A percentile compares a stretch with the other conserved stretches of the same genome.
phyloP scores from a whole-genome alignment of 257 asterid species.

The Solanum pimpinellifolium region DNA sequence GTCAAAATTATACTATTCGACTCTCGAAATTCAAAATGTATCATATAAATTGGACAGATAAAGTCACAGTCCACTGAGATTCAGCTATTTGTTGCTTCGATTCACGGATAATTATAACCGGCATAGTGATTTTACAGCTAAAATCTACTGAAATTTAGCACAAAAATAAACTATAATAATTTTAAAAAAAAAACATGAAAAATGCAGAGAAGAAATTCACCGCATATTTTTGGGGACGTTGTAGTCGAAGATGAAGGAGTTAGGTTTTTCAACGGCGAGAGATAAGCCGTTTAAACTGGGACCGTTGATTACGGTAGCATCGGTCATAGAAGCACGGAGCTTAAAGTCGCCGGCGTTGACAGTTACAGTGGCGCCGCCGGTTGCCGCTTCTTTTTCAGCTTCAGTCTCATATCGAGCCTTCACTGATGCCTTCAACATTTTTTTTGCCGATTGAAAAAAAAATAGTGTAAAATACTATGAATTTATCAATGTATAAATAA shows the following conservation, averaged over 20 bases:
- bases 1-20: too few species aligned
- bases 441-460: neutral
- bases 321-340: slow-evolving; percentile 82
- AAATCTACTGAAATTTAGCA: neutral
- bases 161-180: too few species aligned
- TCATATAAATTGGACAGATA: too few species aligned
- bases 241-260: slow-evolving; percentile 71
- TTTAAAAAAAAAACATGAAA: neutral
- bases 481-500: neutral
- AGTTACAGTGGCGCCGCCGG: slow-evolving; percentile 37
- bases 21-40: neutral
- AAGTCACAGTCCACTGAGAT: neutral
- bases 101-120: neutral
- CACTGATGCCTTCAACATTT: slow-evolving; percentile 53
- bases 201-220: neutral
- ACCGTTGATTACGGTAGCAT: slow-evolving; percentile 64
- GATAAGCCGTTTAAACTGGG: slow-evolving; percentile 68
- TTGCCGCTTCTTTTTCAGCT: slow-evolving; percentile 29
- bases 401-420: slow-evolving; percentile 62
- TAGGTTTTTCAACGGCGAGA: slow-evolving; percentile 76
- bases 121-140: neutral
- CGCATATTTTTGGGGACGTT: slow-evolving; percentile 67
- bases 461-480: too few species aligned
- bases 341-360: slow-evolving; percentile 78
- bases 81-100: neutral